phyloP scores from a whole-genome alignment of 176 grass and related monocot genomes.

The Triticum urartu region DNA sequence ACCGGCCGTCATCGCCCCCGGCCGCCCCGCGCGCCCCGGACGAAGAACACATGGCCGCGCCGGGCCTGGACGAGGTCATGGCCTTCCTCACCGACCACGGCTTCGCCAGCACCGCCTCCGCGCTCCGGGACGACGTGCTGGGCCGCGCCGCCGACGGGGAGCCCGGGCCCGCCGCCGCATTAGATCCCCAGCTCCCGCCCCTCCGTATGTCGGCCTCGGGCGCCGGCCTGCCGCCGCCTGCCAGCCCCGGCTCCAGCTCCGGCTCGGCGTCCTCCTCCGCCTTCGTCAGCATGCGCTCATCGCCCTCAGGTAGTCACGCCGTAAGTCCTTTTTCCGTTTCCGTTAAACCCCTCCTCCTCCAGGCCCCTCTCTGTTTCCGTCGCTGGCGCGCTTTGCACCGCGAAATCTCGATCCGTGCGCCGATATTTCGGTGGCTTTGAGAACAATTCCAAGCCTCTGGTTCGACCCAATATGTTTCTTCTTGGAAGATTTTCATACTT shows the following conservation, averaged over 20 bases:
- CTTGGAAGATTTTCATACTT: neutral
- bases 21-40: neutral
- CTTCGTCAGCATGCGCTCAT: slow-evolving; percentile 87
- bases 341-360: slow-evolving; percentile 20
- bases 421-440: slow-evolving; percentile 8
- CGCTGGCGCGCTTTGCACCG: neutral
- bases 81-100: slow-evolving; percentile 83
- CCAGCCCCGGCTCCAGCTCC: slow-evolving; percentile 44
- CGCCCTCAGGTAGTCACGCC: slow-evolving; percentile 66
- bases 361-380: slow-evolving; percentile 6
- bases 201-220: slow-evolving; percentile 38
- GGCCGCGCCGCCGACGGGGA: slow-evolving; percentile 31
- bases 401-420: slow-evolving; percentile 43
- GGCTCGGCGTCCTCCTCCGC: slow-evolving; percentile 68
- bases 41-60: slow-evolving; percentile 55
- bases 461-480: neutral
- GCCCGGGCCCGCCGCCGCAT: neutral
- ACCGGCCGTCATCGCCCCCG: neutral
- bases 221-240: slow-evolving; percentile 14
- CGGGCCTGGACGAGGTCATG: slow-evolving; percentile 75
- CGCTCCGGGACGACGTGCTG: slow-evolving; percentile 84
- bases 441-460: neutral
- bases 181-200: slow-evolving; percentile 51
- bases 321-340: neutral
- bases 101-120: slow-evolving; percentile 73